phyloP scores from a whole-genome alignment of 306 rosid species.

The Elaeagnus macrophylla region DNA sequence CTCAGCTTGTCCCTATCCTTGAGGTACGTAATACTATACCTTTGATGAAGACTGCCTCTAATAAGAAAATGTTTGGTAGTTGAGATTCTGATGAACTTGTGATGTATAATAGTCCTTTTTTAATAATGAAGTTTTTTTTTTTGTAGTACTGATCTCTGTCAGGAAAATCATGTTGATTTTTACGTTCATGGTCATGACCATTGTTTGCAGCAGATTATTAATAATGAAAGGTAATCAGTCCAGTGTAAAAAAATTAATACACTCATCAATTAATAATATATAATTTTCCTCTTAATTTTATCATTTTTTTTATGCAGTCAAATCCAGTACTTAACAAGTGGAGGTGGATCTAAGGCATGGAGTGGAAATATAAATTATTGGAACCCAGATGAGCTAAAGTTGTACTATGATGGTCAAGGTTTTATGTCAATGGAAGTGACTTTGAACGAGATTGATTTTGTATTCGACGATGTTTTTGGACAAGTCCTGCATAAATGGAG shows the following conservation, averaged over 20 bases:
- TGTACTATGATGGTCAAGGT: constrained; percentile 64
- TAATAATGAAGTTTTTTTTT: too few species aligned
- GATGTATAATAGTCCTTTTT: background rate
- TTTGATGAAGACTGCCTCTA: background rate
- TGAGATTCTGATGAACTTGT: background rate
- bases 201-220: constrained; percentile 52
- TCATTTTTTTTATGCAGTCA: constrained; percentile 27
- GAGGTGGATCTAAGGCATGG: constrained; percentile 81
- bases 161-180: constrained; percentile 55
- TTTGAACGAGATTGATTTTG: constrained; percentile 25
- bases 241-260: background rate
- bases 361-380: constrained; percentile 30
- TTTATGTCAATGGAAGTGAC: constrained; percentile 43
- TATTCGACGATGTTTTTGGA: constrained; percentile 48
- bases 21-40: constrained; percentile 29
- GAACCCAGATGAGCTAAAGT: constrained; percentile 25
- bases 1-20: constrained; percentile 55
- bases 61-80: background rate
- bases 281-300: background rate
- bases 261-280: too few species aligned
- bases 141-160: background rate
- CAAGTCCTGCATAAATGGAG: constrained; percentile 35
- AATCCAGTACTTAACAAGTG: constrained; percentile 64
- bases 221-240: constrained; percentile 31
- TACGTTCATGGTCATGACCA: constrained; percentile 80